These are phyloP conservation scores for Magnaporthiopsis rhizophila DNA, from an alignment of 2,329 filamentous ascomycete species.

Conservation along the genomic window DNA sequence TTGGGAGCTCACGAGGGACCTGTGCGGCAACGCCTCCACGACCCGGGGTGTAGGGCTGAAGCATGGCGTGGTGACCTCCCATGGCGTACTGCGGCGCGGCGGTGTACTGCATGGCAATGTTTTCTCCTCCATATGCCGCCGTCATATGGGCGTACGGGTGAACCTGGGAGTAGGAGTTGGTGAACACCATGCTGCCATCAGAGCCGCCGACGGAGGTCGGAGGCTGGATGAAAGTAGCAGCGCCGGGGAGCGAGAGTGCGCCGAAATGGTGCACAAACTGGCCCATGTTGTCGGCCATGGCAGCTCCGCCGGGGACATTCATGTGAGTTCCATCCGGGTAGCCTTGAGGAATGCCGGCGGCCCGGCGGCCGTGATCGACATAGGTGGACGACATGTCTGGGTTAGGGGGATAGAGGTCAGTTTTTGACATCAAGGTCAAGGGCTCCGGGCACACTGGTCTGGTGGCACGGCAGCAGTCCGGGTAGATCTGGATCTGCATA, in stretches of 20 bases:
- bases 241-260: slow-evolving; percentile 17
- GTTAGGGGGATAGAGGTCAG: not conserved
- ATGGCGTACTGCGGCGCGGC: slow-evolving; percentile 14
- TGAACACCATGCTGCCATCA: slow-evolving; percentile 22
- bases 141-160: slow-evolving; percentile 16
- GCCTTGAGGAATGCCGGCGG: slow-evolving; percentile 6
- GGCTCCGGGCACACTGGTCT: not conserved
- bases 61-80: slow-evolving; percentile 16
- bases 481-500: not conserved
- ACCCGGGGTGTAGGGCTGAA: slow-evolving; percentile 44
- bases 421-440: not conserved
- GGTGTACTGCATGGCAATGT: slow-evolving; percentile 15
- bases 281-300: slow-evolving; percentile 7
- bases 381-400: slow-evolving; percentile 1
- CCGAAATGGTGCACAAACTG: slow-evolving; percentile 22
- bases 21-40: slow-evolving; percentile 35
- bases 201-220: slow-evolving; percentile 16
- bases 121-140: slow-evolving; percentile 15
- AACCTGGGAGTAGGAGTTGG: slow-evolving; percentile 15
- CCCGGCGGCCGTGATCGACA: slow-evolving; percentile 8
- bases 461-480: not conserved
- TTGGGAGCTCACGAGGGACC: slow-evolving; percentile 47
- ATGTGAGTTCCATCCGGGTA: slow-evolving; percentile 10
- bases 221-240: slow-evolving; percentile 17
- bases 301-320: not conserved